These are phyloP conservation scores for Myriosclerotinia duriaeana DNA, from an alignment of 2,329 filamentous ascomycete genomes.

Conservation along the genomic window DNA sequence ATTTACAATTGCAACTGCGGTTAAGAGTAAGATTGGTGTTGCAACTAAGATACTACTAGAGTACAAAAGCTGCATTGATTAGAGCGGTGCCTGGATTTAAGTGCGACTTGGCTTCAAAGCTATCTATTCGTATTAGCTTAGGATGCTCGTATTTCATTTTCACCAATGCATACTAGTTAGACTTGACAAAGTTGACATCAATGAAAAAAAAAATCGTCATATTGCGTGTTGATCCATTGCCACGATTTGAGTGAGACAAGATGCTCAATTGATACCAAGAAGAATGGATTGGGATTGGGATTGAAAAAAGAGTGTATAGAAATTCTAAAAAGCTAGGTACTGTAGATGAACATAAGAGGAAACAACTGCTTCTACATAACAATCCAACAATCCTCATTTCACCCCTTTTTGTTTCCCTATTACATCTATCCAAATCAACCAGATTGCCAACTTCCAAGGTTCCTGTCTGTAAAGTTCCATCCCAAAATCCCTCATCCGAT, in stretches of 20 bases:
- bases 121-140: neutral
- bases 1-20: neutral
- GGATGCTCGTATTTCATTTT: neutral
- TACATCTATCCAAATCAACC: conserved; percentile 8
- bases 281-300: neutral
- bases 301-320: neutral
- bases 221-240: neutral
- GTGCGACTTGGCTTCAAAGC: conserved; percentile 10
- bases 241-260: neutral
- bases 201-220: too few species aligned
- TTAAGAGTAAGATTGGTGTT: neutral
- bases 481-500: conserved; percentile 1
- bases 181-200: too few species aligned
- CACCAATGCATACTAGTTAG: neutral
- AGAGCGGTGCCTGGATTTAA: neutral
- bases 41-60: neutral
- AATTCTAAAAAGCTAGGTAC: neutral
- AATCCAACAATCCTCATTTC: neutral
- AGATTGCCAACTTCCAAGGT: conserved; percentile 15
- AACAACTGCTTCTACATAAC: neutral
- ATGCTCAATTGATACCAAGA: neutral
- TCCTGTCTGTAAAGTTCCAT: neutral
- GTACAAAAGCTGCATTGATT: neutral
- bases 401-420: neutral
- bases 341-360: neutral